Conservation (phyloP, 2,329 filamentous ascomycete species). For the Lizonia empirigonia region DNA sequence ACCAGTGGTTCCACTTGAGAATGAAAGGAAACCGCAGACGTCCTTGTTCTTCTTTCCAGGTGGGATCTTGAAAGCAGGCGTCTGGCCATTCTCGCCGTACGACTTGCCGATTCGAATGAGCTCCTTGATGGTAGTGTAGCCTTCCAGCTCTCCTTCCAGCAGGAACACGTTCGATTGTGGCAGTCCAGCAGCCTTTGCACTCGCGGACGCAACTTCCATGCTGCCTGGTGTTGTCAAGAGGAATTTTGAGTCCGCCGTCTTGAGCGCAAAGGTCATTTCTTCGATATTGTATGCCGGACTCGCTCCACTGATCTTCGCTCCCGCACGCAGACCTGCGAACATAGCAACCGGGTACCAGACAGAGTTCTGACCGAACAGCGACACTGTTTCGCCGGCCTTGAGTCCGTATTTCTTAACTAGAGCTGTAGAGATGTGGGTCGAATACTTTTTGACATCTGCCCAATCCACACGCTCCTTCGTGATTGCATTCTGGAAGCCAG, state of each 20-base stretch:
- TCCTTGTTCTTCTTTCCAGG: slow-evolving; percentile 62
- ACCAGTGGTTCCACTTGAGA: slow-evolving; percentile 46
- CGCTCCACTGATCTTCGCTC: slow-evolving; percentile 65
- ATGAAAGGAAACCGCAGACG: slow-evolving; percentile 57
- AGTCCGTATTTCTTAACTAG: slow-evolving; percentile 63
- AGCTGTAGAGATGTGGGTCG: slow-evolving; percentile 65
- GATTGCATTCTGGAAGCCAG: slow-evolving; percentile 63
- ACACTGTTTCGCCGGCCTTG: slow-evolving; percentile 60
- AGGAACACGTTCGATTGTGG: slow-evolving; percentile 60
- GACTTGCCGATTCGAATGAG: slow-evolving; percentile 52
- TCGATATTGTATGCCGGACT: slow-evolving; percentile 70
- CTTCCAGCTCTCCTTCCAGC: slow-evolving; percentile 60
- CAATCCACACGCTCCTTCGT: slow-evolving; percentile 65
- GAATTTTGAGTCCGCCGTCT: slow-evolving; percentile 62
- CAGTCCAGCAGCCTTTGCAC: slow-evolving; percentile 61
- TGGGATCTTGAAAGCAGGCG: slow-evolving; percentile 56
- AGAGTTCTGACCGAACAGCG: slow-evolving; percentile 67
- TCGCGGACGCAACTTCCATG: slow-evolving; percentile 60
- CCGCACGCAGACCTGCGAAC: slow-evolving; percentile 60
- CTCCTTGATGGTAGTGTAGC: slow-evolving; percentile 57
- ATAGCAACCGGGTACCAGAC: slow-evolving; percentile 71
- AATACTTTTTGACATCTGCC: slow-evolving; percentile 61
- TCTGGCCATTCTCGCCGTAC: slow-evolving; percentile 53
- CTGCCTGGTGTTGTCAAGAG: slow-evolving; percentile 62
- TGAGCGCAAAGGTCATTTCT: slow-evolving; percentile 70